Base-by-base conservation (phyloP, 2,329 filamentous ascomycete genomes). In the Colletotrichum tabaci region DNA sequence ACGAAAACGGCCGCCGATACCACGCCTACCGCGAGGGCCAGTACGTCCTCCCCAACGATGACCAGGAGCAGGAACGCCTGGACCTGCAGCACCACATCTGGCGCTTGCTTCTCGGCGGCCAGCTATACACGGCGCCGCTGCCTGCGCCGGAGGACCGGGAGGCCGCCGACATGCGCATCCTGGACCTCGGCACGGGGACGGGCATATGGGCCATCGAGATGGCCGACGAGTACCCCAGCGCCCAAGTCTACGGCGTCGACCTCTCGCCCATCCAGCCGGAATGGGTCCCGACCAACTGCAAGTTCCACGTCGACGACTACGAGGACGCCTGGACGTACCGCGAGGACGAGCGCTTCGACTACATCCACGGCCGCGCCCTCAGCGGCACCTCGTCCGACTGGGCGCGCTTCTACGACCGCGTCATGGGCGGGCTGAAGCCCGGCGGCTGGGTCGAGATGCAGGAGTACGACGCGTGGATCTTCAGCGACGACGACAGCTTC, bases 291-390 rank as follows among this genome's bases (percentile, higher is more conserved):
- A 83, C 85, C 56, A 92, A 92, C 75, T 88, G 90, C 71, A 85
- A 87, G 67, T 93, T 93, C 75, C 84, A 91, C 67, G 86, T 93
- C 46, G 91, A 93, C 76, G 90, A 93, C 76, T 87, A 88, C 46
- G 89, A 90, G 76, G 84, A 87, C n/a, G 75, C 79, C 23, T 84
- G 83, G 83, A 80, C 83, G 74, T 83, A 80, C 68, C 75, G 75
- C 2, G 65, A 73, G 12, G 86, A 89, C 76, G 76, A 81, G 38
- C 75, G 74, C 35, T 81, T 81, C 71, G 79, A 80, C 73, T 81
- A 76, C 72, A 77, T 84, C 74, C 80, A 81, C 44, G 73, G 71
- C 61, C 81, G 77, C 12, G 77, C 80, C 7, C 74, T 82, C 21
- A 77, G 75, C 50, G 76, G 76, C 12, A 81, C 80, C 1, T 81